These are phyloP conservation scores for Heimioporus sp. DNA, from an alignment of 768 basidiomycete genomes.

Conservation along the genomic window DNA sequence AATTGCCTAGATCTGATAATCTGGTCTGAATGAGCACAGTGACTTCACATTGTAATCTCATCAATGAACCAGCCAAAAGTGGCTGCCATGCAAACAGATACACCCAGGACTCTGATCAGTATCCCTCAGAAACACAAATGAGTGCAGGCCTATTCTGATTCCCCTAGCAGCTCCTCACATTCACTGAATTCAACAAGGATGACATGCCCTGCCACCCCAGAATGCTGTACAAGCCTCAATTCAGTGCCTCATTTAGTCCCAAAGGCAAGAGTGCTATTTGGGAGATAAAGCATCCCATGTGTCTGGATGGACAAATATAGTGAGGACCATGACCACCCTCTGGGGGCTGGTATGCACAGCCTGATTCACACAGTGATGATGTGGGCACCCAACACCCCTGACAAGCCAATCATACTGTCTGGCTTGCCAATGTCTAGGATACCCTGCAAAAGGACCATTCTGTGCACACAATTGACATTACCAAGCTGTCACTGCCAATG, in stretches of 20 bases:
- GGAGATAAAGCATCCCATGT: not conserved
- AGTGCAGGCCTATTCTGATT: constrained; percentile 28
- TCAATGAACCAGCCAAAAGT: no score
- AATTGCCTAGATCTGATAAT: no score
- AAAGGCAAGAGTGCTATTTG: not conserved
- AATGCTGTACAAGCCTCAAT: constrained; percentile 27
- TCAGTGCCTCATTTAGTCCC: constrained; percentile 23
- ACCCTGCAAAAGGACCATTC: not conserved
- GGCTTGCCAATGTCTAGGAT: not conserved
- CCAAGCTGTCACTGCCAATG: constrained; percentile 11
- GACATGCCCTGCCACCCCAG: constrained; percentile 29
- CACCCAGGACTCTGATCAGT: constrained; percentile 25
- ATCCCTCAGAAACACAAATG: constrained; percentile 25
- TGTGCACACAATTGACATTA: constrained; percentile 29
- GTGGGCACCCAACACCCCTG: constrained; percentile 7
- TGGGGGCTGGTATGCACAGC: not conserved
- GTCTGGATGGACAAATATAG: not conserved
- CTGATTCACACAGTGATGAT: not conserved
- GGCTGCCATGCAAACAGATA: no score
- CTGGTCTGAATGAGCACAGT: no score
- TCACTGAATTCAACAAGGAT: constrained; percentile 29
- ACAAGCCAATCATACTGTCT: constrained; percentile 1
- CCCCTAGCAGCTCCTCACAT: constrained; percentile 24
- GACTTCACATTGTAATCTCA: no score
- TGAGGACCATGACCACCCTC: not conserved